Conservation (phyloP, 805 yeast species). For the Millerozyma miso region DNA sequence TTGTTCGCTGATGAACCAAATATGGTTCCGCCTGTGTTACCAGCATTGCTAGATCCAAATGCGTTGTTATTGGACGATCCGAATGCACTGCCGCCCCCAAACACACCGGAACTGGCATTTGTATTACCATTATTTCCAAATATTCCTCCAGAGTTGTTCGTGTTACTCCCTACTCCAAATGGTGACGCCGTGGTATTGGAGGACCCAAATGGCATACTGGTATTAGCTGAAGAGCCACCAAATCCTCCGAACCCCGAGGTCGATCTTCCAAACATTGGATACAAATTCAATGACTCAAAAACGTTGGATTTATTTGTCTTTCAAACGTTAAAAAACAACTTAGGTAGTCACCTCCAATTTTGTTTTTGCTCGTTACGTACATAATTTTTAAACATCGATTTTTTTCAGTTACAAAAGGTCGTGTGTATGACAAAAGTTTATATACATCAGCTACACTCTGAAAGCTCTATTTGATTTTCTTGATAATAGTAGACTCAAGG, state of each 20-base stretch:
- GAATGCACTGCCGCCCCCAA: constrained; percentile 22
- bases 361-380: constrained; percentile 1
- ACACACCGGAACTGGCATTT: constrained; percentile 20
- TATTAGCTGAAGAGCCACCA: constrained; percentile 21
- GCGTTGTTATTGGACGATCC: constrained; percentile 16
- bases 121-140: constrained; percentile 21
- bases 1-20: constrained; percentile 20
- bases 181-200: constrained; percentile 20
- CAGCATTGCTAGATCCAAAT: constrained; percentile 17
- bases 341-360: not conserved
- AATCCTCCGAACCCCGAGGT: constrained; percentile 53
- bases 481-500: constrained; percentile 6
- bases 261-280: constrained; percentile 45
- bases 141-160: constrained; percentile 17
- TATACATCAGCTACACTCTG: not conserved
- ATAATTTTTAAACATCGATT: not conserved
- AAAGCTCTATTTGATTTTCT: constrained; percentile 7
- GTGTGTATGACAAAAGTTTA: constrained; percentile 3
- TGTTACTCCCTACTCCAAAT: constrained; percentile 17
- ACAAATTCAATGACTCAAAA: not conserved
- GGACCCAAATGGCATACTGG: constrained; percentile 35
- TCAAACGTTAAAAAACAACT: not conserved
- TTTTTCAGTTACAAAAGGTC: constrained; percentile 1
- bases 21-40: constrained; percentile 16
- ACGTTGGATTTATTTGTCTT: not conserved